phyloP scores from a whole-genome alignment of 179 eudicot species.

The Silene vulgaris region DNA sequence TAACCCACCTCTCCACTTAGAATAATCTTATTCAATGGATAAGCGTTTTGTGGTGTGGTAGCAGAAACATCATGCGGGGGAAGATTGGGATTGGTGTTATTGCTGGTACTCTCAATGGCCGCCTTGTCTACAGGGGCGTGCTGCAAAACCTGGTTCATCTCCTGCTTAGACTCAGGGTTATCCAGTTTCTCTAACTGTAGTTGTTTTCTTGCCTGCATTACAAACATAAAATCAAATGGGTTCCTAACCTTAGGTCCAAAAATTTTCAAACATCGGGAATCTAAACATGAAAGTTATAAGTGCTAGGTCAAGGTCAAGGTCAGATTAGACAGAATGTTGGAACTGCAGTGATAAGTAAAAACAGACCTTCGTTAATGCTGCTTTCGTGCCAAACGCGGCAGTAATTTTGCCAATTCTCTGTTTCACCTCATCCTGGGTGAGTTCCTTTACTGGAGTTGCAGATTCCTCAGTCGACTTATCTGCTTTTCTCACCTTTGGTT shows the following conservation, averaged over 20 bases:
- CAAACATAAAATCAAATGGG: background rate
- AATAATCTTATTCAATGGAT: slow-evolving; percentile 78
- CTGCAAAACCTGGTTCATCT: slow-evolving; percentile 34
- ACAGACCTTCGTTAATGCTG: slow-evolving; percentile 42
- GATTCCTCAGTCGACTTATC: slow-evolving; percentile 36
- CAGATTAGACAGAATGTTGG: background rate
- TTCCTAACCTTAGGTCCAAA: background rate
- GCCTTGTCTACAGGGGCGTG: slow-evolving; percentile 42
- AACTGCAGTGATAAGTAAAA: background rate
- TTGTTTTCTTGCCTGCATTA: slow-evolving; percentile 45
- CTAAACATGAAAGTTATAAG: background rate
- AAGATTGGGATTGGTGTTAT: slow-evolving; percentile 38
- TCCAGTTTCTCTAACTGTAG: slow-evolving; percentile 28
- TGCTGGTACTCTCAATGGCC: slow-evolving; percentile 43
- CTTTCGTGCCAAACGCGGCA: slow-evolving; percentile 37
- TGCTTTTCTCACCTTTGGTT: slow-evolving; percentile 46
- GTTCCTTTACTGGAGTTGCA: slow-evolving; percentile 34
- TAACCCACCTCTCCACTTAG: slow-evolving; percentile 75
- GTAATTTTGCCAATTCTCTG: slow-evolving; percentile 25
- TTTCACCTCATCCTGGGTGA: slow-evolving; percentile 29
- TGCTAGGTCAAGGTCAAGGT: background rate
- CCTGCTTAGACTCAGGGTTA: slow-evolving; percentile 33
- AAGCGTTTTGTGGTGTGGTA: slow-evolving; percentile 59
- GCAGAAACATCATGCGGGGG: slow-evolving; percentile 79
- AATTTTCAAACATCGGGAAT: background rate